A percentile compares a stretch with the other conserved stretches of the same genome.
phyloP scores from a whole-genome alignment of 805 yeast species.

The Vanderwaltozyma verrucispora region DNA sequence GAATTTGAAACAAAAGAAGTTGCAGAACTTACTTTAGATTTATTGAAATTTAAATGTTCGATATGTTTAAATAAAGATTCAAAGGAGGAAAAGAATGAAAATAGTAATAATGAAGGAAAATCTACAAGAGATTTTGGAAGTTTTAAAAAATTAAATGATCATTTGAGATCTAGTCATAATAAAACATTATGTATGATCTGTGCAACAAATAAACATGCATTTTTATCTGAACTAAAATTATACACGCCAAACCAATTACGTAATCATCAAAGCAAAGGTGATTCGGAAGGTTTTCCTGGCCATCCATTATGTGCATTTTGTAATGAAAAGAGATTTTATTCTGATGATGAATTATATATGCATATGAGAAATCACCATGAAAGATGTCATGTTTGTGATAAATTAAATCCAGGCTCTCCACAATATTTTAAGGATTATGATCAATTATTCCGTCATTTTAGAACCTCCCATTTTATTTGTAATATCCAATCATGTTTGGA shows the following conservation, averaged over 20 bases:
- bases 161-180: slow-evolving; percentile 54
- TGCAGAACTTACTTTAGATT: slow-evolving; percentile 35
- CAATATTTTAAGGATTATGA: slow-evolving; percentile 73
- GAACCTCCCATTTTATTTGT: slow-evolving; percentile 65
- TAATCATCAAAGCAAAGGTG: slow-evolving; percentile 66
- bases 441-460: slow-evolving; percentile 65
- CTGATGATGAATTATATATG: slow-evolving; percentile 72
- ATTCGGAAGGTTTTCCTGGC: slow-evolving; percentile 64
- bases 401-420: slow-evolving; percentile 47
- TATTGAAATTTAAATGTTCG: slow-evolving; percentile 52
- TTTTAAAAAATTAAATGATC: slow-evolving; percentile 54
- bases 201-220: slow-evolving; percentile 63
- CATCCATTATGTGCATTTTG: slow-evolving; percentile 88
- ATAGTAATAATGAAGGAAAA: slow-evolving; percentile 8
- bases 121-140: slow-evolving; percentile 30
- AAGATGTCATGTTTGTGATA: slow-evolving; percentile 83
- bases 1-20: slow-evolving; percentile 49
- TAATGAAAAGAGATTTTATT: slow-evolving; percentile 61
- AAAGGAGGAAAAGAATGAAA: slow-evolving; percentile 1
- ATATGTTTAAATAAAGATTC: slow-evolving; percentile 25
- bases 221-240: slow-evolving; percentile 57
- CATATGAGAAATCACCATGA: slow-evolving; percentile 84
- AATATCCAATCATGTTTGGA: slow-evolving; percentile 70
- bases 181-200: slow-evolving; percentile 67
- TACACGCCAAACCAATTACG: slow-evolving; percentile 53